Conservation (phyloP, 371 early-diverging fungal genomes). For the Caulochytrium protostelioides region DNA sequence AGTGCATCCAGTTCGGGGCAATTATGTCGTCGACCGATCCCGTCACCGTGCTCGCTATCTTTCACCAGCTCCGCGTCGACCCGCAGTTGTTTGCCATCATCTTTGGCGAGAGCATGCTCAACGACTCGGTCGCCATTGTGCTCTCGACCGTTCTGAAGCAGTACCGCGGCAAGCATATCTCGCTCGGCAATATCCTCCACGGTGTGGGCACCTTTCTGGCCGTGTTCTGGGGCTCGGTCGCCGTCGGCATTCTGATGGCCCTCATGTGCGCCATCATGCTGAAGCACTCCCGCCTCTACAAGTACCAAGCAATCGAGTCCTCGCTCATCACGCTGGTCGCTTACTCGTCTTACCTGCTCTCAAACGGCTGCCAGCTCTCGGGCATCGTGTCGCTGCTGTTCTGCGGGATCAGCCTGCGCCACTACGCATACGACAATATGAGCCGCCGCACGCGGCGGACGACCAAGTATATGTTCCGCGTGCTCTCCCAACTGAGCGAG, state of each 20-base stretch:
- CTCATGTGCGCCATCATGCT: constrained; percentile 52
- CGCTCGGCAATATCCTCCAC: constrained; percentile 40
- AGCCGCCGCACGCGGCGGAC: constrained; percentile 45
- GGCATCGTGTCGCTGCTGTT: constrained; percentile 86
- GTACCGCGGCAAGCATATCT: constrained; percentile 52
- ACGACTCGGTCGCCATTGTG: constrained; percentile 91
- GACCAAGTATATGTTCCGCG: constrained; percentile 64
- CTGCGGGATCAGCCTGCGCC: constrained; percentile 72
- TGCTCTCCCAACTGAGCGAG: constrained; percentile 72
- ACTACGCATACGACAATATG: constrained; percentile 79
- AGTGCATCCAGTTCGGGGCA: constrained; percentile 76
- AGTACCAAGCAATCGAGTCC: constrained; percentile 55
- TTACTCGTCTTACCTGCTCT: constrained; percentile 72
- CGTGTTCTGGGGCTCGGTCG: constrained; percentile 57
- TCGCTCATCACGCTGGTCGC: constrained; percentile 65
- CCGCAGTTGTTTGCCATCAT: constrained; percentile 78
- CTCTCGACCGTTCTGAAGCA: constrained; percentile 36
- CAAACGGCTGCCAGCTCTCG: constrained; percentile 62
- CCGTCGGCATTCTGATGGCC: constrained; percentile 58
- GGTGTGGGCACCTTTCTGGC: constrained; percentile 53
- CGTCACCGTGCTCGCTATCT: constrained; percentile 79
- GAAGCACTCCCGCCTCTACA: constrained; percentile 52
- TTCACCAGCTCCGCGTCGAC: constrained; percentile 74
- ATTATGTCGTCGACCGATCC: constrained; percentile 90
- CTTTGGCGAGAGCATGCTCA: constrained; percentile 79